Evolutionary conservation across 768 basidiomycete species (phyloP).

Genomic region (Antrodiella citrinella): DNA sequence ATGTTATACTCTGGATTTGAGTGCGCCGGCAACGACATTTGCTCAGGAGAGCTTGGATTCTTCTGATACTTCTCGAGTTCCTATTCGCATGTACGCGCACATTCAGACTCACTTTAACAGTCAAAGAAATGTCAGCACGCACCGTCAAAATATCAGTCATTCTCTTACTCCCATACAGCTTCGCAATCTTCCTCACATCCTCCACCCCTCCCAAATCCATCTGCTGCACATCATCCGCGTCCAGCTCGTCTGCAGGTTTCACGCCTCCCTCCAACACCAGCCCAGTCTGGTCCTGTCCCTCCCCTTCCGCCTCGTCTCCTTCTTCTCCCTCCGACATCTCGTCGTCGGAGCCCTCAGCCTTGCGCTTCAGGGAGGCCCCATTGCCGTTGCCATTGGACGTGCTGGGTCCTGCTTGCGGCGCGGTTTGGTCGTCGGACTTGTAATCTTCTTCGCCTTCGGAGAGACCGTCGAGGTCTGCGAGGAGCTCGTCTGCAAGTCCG

Average conservation of each 20-base stretch:
- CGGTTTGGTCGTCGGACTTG: constrained; percentile 32
- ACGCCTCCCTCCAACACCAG: constrained; percentile 83
- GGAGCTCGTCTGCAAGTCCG: constrained; percentile 83
- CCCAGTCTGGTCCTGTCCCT: constrained; percentile 32
- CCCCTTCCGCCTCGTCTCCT: constrained; percentile 36
- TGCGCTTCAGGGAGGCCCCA: too few species aligned
- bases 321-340: constrained; percentile 50
- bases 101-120: too few species aligned
- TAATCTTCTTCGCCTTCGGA: constrained; percentile 51
- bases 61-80: constrained; percentile 84
- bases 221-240: constrained; percentile 86
- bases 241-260: constrained; percentile 91
- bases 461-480: constrained; percentile 86
- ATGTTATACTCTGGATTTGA: constrained; percentile 93
- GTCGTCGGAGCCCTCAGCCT: constrained; percentile 47
- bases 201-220: constrained; percentile 86
- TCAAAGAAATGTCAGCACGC: constrained; percentile 4
- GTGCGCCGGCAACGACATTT: constrained; percentile 73
- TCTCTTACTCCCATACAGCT: constrained; percentile 78
- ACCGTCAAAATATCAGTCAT: constrained; percentile 86
- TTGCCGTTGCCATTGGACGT: constrained; percentile 13
- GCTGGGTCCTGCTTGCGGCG: constrained; percentile 19
- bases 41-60: constrained; percentile 71
- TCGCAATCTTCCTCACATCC: constrained; percentile 84
- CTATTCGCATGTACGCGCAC: constrained; percentile 36